Evolutionary conservation across 73 alveolate genomes (phyloP), one percentile per base, ranked within the genome.

Genomic region (Uronychia setigera): DNA sequence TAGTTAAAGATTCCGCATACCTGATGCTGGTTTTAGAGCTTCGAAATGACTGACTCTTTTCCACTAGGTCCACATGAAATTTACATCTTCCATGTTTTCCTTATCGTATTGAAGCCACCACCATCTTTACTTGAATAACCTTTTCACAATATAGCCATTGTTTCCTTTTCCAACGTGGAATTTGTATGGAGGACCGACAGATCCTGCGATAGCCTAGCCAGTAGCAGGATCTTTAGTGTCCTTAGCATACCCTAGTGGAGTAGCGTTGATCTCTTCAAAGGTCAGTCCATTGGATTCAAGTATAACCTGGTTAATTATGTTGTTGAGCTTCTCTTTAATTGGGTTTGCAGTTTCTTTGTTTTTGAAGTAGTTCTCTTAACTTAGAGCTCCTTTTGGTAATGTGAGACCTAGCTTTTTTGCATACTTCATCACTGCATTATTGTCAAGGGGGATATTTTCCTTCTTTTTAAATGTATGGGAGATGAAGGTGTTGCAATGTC

Each of bases 21-120:
- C 67, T 19, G 19, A 11, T 5, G 67, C 67, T 11, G 67, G 67
- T 19, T 5, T 46, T 5, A 46, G 67, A 19, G 67, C 67, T 46
- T 46, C 67, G 67, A 46, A 46, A 46, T 46, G 67, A 5, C 19
- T 11, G 67, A 19, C 19, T 19, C 83, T 90, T 80, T 85, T 88
- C 94, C 94, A 88, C 32, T 82, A 85, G 74, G 94, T 88, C 94
- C 94, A 88, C 26, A 88, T 57, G 85, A 88, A 88, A 82, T 88
- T 88, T 0, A 88, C 84, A 29, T 88, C 91, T 27, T 78, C 85
- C 77, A 88, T 76, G 28, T 88, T 91, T 35, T 88, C 83, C n/a
- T 29, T 46, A 46, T 81, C 87, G 33, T 81, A 75, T 27, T 74
- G 58, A 32, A 59, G 76, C 93, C 93, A 87, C 93, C 93, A 87